Evolutionary conservation across 2,329 filamentous ascomycete genomes (phyloP), one percentile per base, ranked within the genome.

Genomic region (Penicillium sp.): DNA sequence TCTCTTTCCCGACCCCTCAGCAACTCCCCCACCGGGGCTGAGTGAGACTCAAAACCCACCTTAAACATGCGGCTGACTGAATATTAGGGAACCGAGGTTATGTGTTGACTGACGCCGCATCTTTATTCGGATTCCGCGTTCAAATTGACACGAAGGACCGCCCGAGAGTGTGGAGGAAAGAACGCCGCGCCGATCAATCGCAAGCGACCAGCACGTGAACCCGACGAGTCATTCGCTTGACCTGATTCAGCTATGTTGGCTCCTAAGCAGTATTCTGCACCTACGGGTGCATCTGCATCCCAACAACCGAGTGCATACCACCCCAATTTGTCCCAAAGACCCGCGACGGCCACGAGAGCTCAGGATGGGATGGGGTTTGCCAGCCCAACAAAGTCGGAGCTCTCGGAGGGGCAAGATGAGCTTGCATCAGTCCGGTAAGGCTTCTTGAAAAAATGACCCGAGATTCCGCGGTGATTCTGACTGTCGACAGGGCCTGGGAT

Each of bases 301-400:
- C 73, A 75, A 57, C 66, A 70, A n/a, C 65, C 68, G n/a, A 67
- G 69, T 3, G 65, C 71, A 40, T 72, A 72, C 63, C 61, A 73
- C 47, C 58, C 70, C 21, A 66, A 61, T 25, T 54, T 65, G 16
- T 60, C 67, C 8, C 68, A 71, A 39, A 72, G 70, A 58, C 62
- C 70, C 7, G 56, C 65, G 33, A 65, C 67, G 6, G 64, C 68
- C 16, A 63, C 68, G 33, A 69, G 68, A 54, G 58, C 65, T 27
- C 70, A 70, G 47, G 70, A 76, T 62, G 72, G 73, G 29, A 66
- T 69, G 41, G 66, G 72, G 27, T 93, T 89, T 70, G 84, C 86
- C 41, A 96, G 91, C 71, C 92, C 92, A 44, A 96, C 92, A 63
- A 91, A 95, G 70, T 96, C 91, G 29, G 92, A 96, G 66, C 96